A percentile compares a stretch with the other conserved stretches of the same genome.
Conservation (phyloP, 768 basidiomycete genomes). For the Fistulinella prunicolor region DNA sequence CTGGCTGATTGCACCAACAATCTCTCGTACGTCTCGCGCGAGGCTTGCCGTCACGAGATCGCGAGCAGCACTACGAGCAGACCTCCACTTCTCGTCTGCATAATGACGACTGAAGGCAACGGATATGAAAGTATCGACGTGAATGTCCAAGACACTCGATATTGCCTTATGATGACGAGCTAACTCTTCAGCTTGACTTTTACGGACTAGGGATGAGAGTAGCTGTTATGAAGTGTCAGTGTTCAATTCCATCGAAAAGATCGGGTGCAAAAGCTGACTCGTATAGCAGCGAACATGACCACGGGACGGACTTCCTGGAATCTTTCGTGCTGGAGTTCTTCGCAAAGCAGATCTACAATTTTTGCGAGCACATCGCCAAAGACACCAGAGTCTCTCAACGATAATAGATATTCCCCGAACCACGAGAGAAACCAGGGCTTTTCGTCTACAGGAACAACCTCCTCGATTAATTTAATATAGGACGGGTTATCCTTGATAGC, state of each 20-base stretch:
- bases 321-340: conserved; percentile 77
- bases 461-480: conserved; percentile 47
- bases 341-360: conserved; percentile 70
- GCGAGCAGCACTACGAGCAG: conserved; percentile 40
- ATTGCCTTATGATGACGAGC: conserved; percentile 30
- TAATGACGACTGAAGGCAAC: conserved; percentile 44
- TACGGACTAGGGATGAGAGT: conserved; percentile 33
- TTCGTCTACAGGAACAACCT: conserved; percentile 30
- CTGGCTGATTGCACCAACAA: conserved; percentile 30
- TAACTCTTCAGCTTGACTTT: conserved; percentile 28
- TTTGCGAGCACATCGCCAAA: conserved; percentile 72
- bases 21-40: conserved; percentile 32
- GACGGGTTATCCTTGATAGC: conserved; percentile 75
- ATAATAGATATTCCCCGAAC: conserved; percentile 62
- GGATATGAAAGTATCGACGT: conserved; percentile 44
- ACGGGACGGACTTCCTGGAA: conserved; percentile 57
- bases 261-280: conserved; percentile 45
- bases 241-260: neutral
- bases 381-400: conserved; percentile 45
- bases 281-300: conserved; percentile 57
- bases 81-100: conserved; percentile 40
- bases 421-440: conserved; percentile 55
- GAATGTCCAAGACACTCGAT: conserved; percentile 46
- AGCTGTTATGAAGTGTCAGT: conserved; percentile 27
- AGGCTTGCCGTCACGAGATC: conserved; percentile 38